These are phyloP conservation scores for Agrocybe pediades DNA, from an alignment of 768 basidiomycete genomes.

Conservation along the genomic window DNA sequence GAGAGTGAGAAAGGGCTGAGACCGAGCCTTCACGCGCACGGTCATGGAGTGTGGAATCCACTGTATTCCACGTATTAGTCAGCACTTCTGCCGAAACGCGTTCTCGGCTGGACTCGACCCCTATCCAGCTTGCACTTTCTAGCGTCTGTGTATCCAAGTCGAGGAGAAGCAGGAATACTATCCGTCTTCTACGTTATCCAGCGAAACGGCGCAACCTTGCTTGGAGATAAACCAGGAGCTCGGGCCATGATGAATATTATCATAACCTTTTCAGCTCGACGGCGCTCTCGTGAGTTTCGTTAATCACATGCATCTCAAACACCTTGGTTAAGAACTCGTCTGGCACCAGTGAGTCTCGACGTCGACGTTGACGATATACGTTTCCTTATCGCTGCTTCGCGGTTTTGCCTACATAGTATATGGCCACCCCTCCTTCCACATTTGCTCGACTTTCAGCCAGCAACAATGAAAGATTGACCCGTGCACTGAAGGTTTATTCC, in stretches of 20 bases:
- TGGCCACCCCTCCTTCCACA: slow-evolving; percentile 31
- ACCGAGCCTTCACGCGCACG: neutral
- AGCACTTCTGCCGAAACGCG: neutral
- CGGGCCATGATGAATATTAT: too few species aligned
- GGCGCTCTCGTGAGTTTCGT: slow-evolving; percentile 6
- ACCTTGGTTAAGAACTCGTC: neutral
- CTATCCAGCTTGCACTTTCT: neutral
- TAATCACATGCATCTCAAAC: slow-evolving; percentile 12
- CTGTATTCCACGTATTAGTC: neutral
- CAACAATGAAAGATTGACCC: slow-evolving; percentile 39
- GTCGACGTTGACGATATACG: neutral
- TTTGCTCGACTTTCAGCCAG: slow-evolving; percentile 26
- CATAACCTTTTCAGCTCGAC: too few species aligned
- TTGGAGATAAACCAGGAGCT: too few species aligned
- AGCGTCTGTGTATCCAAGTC: neutral
- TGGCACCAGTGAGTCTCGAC: neutral
- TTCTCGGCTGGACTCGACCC: neutral
- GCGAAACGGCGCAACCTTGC: too few species aligned
- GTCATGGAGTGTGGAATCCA: neutral
- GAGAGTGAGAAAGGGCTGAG: neutral
- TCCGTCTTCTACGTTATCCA: too few species aligned
- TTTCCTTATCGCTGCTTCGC: neutral
- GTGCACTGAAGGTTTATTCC: slow-evolving; percentile 55
- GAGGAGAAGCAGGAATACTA: too few species aligned
- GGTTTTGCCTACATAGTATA: slow-evolving; percentile 13